Percentiles rank a stretch among this genome's conserved stretches.
Conservation (phyloP, 345 rosid genomes). For the Firmiana major region DNA sequence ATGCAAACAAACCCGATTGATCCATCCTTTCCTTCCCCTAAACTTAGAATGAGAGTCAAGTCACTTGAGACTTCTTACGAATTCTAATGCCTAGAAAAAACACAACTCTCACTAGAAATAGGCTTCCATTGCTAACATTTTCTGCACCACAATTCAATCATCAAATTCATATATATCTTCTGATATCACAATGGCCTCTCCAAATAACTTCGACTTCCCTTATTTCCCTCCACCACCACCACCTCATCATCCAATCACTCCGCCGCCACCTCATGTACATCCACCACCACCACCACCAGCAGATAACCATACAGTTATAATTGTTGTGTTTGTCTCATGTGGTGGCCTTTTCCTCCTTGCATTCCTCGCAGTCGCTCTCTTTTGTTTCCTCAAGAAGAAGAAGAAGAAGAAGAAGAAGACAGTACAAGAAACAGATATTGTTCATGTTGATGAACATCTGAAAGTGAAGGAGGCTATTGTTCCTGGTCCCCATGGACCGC, state of each 20-base stretch:
- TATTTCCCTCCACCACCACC: constrained; percentile 5
- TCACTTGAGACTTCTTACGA: constrained; percentile 35
- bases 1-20: too few relatives aligned
- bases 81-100: constrained; percentile 5
- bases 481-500: constrained; percentile 45
- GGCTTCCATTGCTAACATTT: neutral
- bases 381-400: constrained; percentile 46
- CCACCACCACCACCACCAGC: constrained; percentile 12
- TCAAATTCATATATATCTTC: neutral
- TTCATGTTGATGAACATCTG: constrained; percentile 49
- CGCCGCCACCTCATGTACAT: neutral
- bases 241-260: neutral
- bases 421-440: constrained; percentile 23
- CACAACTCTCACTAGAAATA: constrained; percentile 42
- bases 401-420: constrained; percentile 43
- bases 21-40: neutral
- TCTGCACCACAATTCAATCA: neutral
- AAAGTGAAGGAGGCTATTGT: constrained; percentile 56
- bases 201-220: constrained; percentile 13
- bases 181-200: constrained; percentile 10
- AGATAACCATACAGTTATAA: constrained; percentile 1
- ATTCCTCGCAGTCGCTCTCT: constrained; percentile 41
- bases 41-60: constrained; percentile 54
- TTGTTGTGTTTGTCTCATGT: constrained; percentile 18
- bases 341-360: constrained; percentile 54